These are phyloP conservation scores for Multifurca ochricompacta DNA, from an alignment of 768 basidiomycete genomes.

Conservation along the genomic window DNA sequence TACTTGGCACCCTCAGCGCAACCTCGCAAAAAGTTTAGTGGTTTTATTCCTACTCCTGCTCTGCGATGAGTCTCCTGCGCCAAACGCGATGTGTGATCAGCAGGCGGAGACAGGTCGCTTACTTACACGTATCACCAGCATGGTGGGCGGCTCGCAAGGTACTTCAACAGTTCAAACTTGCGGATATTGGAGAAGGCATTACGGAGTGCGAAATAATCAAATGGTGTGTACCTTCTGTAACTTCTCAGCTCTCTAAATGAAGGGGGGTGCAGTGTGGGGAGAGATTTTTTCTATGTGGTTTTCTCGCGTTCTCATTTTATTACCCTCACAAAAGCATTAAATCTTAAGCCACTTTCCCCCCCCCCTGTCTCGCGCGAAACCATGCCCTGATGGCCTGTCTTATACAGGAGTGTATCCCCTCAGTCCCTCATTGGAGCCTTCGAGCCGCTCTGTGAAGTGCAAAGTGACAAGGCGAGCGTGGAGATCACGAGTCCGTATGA, in stretches of 20 bases:
- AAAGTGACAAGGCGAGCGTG: conserved; percentile 85
- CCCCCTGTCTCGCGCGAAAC: neutral
- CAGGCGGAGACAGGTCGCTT: neutral
- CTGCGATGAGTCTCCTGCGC: conserved; percentile 10
- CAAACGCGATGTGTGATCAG: conserved; percentile 1
- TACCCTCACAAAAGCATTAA: neutral
- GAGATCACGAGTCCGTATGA: conserved; percentile 87
- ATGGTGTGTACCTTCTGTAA: no score
- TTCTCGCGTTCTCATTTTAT: no score
- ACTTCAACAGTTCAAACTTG: conserved; percentile 63
- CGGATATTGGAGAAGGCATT: conserved; percentile 87
- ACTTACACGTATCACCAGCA: conserved; percentile 32
- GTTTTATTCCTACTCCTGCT: no score
- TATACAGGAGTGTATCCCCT: conserved; percentile 57
- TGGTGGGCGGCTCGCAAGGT: conserved; percentile 30
- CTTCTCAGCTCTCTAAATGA: no score
- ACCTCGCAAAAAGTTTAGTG: no score
- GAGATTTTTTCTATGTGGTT: no score
- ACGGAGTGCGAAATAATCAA: conserved; percentile 86
- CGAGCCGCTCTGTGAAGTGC: conserved; percentile 73
- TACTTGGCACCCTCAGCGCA: no score
- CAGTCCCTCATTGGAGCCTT: conserved; percentile 49
- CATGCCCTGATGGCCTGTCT: neutral
- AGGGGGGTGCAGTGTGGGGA: no score
- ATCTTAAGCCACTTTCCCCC: conserved; percentile 15